A percentile compares a stretch with the other conserved stretches of the same genome.
Evolutionary conservation across 805 yeast genomes (phyloP).

Genomic region (Yamadazyma akitaensis): DNA sequence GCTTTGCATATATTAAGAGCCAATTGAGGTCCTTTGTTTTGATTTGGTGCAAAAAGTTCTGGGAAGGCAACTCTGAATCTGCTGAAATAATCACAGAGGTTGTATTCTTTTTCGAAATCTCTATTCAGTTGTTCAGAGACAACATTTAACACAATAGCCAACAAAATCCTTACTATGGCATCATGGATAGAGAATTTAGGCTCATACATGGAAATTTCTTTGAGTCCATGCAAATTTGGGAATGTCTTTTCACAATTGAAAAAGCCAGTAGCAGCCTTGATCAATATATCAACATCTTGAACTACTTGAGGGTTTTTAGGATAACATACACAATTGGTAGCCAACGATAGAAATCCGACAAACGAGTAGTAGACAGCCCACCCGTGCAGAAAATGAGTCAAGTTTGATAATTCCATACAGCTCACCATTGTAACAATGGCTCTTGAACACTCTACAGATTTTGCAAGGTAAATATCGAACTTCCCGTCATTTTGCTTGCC

Average conservation of each 20-base stretch:
- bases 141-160: constrained; percentile 20
- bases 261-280: constrained; percentile 16
- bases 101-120: constrained; percentile 15
- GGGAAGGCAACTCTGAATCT: constrained; percentile 18
- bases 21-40: no score
- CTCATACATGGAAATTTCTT: constrained; percentile 6
- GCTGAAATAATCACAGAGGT: constrained; percentile 19
- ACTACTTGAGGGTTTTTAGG: constrained; percentile 8
- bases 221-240: background rate
- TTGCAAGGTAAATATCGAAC: constrained; percentile 15
- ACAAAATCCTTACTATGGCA: constrained; percentile 21
- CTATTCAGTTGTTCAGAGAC: constrained; percentile 13
- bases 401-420: constrained; percentile 7
- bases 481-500: constrained; percentile 14
- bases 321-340: constrained; percentile 20
- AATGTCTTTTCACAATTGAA: constrained; percentile 6
- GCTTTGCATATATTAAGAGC: background rate
- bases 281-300: constrained; percentile 22
- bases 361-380: constrained; percentile 21
- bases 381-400: constrained; percentile 17
- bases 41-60: constrained; percentile 9
- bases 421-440: constrained; percentile 19
- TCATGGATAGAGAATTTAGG: constrained; percentile 14
- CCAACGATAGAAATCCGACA: constrained; percentile 22
- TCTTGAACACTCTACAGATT: constrained; percentile 29